These are phyloP conservation scores for Pelagomonas calceolata DNA, from an alignment of 108 stramenopile species.

Conservation along the genomic window DNA sequence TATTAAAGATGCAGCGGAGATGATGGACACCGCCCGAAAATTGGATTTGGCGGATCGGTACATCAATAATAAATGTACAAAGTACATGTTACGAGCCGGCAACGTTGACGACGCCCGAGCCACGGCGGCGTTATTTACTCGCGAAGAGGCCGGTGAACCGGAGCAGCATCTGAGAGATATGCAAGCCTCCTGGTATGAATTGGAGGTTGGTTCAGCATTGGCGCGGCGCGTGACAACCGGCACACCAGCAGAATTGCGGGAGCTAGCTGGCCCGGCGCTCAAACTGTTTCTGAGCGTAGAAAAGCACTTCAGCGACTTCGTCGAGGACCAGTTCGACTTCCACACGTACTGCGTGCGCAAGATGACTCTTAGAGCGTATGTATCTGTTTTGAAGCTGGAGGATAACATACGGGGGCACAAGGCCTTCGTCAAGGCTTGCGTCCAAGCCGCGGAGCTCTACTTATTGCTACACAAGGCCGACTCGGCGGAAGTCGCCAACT, in stretches of 20 bases:
- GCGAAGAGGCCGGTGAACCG: conserved; percentile 77
- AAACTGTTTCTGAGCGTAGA: conserved; percentile 60
- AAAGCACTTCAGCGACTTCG: conserved; percentile 88
- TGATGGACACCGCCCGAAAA: conserved; percentile 67
- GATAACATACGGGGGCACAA: conserved; percentile 69
- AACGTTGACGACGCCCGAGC: conserved; percentile 63
- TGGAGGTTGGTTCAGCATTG: conserved; percentile 67
- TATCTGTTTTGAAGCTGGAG: conserved; percentile 70
- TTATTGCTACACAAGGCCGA: conserved; percentile 59
- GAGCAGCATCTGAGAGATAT: conserved; percentile 86
- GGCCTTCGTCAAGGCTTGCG: conserved; percentile 62
- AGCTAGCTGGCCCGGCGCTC: conserved; percentile 28
- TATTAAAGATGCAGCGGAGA: conserved; percentile 67
- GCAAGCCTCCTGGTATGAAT: conserved; percentile 96
- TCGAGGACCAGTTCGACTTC: conserved; percentile 98
- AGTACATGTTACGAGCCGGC: conserved; percentile 82
- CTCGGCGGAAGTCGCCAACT: conserved; percentile 20
- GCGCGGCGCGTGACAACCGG: background rate
- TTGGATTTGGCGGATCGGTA: conserved; percentile 92
- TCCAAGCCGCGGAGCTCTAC: conserved; percentile 59
- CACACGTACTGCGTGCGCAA: conserved; percentile 93
- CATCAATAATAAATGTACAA: conserved; percentile 93
- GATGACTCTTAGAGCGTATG: conserved; percentile 85
- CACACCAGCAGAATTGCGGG: background rate
- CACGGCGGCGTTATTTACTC: conserved; percentile 65